Percentiles rank a stretch among this genome's conserved stretches.
These are phyloP conservation scores for Dentipellis fragilis DNA, from an alignment of 768 basidiomycete species.

Conservation along the genomic window DNA sequence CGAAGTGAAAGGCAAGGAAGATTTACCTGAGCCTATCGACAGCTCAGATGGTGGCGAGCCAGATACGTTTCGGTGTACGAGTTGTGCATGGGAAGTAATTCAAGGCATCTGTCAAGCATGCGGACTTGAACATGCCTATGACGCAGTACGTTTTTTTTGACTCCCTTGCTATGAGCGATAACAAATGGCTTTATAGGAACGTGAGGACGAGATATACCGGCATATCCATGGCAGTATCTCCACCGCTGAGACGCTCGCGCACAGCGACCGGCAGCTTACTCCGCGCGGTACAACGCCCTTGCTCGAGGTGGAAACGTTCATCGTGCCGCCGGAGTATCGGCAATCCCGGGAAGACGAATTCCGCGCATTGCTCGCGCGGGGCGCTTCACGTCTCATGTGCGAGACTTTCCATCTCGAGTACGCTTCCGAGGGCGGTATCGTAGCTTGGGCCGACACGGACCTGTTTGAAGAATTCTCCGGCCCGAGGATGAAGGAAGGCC, in stretches of 20 bases:
- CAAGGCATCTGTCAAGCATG: constrained; percentile 22
- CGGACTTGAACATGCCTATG: constrained; percentile 7
- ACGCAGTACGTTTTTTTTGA: background rate
- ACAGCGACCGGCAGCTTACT: background rate
- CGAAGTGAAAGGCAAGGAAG: background rate
- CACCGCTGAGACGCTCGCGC: background rate
- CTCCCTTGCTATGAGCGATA: background rate
- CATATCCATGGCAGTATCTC: background rate
- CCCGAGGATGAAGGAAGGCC: constrained; percentile 23
- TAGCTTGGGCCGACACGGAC: constrained; percentile 24
- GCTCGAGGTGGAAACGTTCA: background rate
- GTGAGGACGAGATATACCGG: background rate
- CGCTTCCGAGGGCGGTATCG: constrained; percentile 3
- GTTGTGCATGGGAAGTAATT: constrained; percentile 24
- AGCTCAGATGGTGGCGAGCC: background rate
- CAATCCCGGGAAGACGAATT: background rate
- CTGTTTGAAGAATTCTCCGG: constrained; percentile 25
- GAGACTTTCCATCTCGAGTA: constrained; percentile 26
- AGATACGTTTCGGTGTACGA: background rate
- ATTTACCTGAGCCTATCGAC: background rate
- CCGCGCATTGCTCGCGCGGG: constrained; percentile 4
- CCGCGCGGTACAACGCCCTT: background rate
- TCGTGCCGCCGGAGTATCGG: background rate
- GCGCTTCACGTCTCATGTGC: constrained; percentile 24
- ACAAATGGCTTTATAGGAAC: background rate